phyloP scores from a whole-genome alignment of 2,329 filamentous ascomycete genomes.

The Colletotrichum navitas region DNA sequence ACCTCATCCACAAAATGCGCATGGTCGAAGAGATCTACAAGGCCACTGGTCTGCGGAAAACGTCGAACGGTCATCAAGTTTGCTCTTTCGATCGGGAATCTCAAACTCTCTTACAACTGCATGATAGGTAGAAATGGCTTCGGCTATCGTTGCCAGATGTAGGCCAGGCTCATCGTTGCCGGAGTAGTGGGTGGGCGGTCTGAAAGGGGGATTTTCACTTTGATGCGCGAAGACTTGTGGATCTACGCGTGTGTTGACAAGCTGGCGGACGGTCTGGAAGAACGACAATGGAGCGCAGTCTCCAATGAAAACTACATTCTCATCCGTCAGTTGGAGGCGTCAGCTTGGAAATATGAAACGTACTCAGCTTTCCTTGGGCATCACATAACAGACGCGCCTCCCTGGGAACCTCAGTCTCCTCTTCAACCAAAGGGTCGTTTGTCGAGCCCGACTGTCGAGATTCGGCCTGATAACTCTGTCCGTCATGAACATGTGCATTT shows the following conservation, averaged over 20 bases:
- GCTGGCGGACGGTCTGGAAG: conserved; percentile 66
- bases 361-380: conserved; percentile 63
- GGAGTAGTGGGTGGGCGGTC: conserved; percentile 43
- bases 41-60: conserved; percentile 53
- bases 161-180: conserved; percentile 44
- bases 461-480: conserved; percentile 3
- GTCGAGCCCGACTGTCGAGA: conserved; percentile 1
- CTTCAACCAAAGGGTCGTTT: conserved; percentile 54
- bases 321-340: background rate
- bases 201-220: conserved; percentile 59
- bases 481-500: conserved; percentile 25
- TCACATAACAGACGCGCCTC: conserved; percentile 66
- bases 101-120: conserved; percentile 44
- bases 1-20: conserved; percentile 55
- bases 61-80: conserved; percentile 24
- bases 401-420: conserved; percentile 67
- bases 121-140: conserved; percentile 43
- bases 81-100: background rate
- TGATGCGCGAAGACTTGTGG: conserved; percentile 64
- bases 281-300: conserved; percentile 69
- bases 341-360: background rate
- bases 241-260: conserved; percentile 63
- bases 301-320: conserved; percentile 60
- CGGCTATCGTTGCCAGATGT: conserved; percentile 35
- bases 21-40: conserved; percentile 64